A percentile compares a stretch with the other conserved stretches of the same genome.
Conservation (phyloP, 768 basidiomycete species). For the Steccherinum ochraceum region DNA sequence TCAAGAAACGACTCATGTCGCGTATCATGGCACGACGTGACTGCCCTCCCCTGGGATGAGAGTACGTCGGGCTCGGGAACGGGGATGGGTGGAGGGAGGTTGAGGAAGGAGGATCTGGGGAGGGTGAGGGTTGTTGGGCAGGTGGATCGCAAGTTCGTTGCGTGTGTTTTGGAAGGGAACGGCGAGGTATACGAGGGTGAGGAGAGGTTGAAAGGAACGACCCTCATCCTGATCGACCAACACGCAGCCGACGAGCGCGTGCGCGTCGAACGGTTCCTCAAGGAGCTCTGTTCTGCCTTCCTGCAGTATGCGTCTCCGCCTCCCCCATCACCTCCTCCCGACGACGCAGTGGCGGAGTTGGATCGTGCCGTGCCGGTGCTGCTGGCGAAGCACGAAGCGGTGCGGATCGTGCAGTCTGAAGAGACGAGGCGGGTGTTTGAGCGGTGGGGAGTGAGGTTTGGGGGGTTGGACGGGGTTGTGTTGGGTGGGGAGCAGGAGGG, state of each 20-base stretch:
- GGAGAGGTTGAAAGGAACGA: conserved; percentile 6
- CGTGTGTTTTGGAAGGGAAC: conserved; percentile 47
- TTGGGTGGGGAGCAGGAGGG: neutral
- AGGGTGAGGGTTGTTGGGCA: conserved; percentile 67
- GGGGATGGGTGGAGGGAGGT: neutral
- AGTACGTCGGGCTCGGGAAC: too few species aligned
- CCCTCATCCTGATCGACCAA: conserved; percentile 85
- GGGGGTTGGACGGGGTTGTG: conserved; percentile 22
- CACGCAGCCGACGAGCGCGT: conserved; percentile 98
- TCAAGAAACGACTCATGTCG: too few species aligned
- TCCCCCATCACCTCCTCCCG: neutral
- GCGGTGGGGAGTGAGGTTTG: conserved; percentile 67
- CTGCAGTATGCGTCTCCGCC: conserved; percentile 30
- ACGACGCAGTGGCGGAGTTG: conserved; percentile 25
- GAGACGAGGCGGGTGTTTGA: conserved; percentile 43
- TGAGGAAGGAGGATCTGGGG: conserved; percentile 42
- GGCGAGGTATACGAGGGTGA: conserved; percentile 1
- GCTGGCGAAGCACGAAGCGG: conserved; percentile 60
- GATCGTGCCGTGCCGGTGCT: conserved; percentile 54
- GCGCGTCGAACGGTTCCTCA: conserved; percentile 80
- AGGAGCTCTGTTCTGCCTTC: conserved; percentile 67
- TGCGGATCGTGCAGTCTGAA: conserved; percentile 35
- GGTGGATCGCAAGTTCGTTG: conserved; percentile 88
- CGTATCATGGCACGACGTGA: too few species aligned
- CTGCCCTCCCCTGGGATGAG: too few species aligned